Conservation (phyloP, 352 stramenopile genomes). For the Aphanomyces invadans region DNA sequence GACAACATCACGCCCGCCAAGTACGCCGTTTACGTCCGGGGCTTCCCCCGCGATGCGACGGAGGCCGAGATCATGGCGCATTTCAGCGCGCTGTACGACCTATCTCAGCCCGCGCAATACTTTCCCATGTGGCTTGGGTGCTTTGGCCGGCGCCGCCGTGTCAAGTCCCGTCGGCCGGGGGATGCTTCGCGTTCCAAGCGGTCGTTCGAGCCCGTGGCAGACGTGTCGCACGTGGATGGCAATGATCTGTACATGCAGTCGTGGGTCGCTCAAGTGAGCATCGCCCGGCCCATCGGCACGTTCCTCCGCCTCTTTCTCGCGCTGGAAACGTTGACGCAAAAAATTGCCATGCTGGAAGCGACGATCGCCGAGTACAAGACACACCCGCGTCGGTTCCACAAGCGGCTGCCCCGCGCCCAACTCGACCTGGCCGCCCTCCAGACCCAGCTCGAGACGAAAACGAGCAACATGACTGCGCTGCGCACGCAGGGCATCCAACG, state of each 20-base stretch:
- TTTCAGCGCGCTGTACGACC: constrained; percentile 69
- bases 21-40: constrained; percentile 69
- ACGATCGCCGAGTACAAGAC: constrained; percentile 29
- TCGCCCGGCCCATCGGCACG: constrained; percentile 64
- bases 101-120: constrained; percentile 54
- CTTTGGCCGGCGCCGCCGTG: constrained; percentile 36
- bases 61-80: constrained; percentile 58
- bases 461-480: constrained; percentile 54
- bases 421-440: constrained; percentile 33
- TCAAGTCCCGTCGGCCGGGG: background rate
- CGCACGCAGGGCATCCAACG: constrained; percentile 26
- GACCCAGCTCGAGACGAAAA: constrained; percentile 42
- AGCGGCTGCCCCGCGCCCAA: constrained; percentile 27
- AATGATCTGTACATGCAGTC: constrained; percentile 62
- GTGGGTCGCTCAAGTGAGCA: constrained; percentile 83
- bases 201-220: constrained; percentile 37
- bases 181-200: background rate
- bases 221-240: constrained; percentile 53
- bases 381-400: background rate
- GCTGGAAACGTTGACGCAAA: constrained; percentile 56
- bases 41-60: constrained; percentile 56
- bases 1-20: constrained; percentile 76
- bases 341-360: constrained; percentile 48
- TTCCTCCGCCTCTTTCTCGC: constrained; percentile 62
- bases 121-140: constrained; percentile 56